Base-by-base conservation (phyloP, 768 basidiomycete species). In the Tylopilus rubrobrunneus region DNA sequence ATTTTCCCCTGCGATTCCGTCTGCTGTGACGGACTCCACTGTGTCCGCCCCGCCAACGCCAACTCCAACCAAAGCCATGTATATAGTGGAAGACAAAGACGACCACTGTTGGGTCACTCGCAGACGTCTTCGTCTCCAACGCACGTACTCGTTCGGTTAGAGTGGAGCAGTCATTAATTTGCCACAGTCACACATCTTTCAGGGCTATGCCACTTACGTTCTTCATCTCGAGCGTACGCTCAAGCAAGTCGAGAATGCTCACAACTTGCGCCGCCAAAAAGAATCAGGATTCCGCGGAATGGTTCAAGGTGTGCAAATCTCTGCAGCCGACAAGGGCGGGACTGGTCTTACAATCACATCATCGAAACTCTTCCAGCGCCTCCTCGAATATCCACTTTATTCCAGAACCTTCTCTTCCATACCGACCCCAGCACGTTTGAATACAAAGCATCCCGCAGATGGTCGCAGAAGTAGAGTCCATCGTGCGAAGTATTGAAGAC, bases 361-460 rank as follows among this genome's bases (percentile, higher is more conserved):
- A 10, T 95, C 92, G 19, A 98, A 98, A 68, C 96, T 97, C 3
- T 97, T 99, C 75, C 96, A 98, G 67, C 84, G 96, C 40, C 77
- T 99, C 33, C 83, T 97, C 67, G 98, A 98, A 70, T 97, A 98
- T 70, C 97, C 97, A 5, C 80, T 99, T 33, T 99, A 45, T 98
- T 98, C 74, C 97, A 99, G 73, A 98, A 97, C 69, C 80, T 98
- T 15, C 83, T 98, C 51, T 98, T 89, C 73, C 92, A 94, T 72
- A 97, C 96, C 17, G 97, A 99, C 62, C 94, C 97, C 2, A 94
- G 92, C 58, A 93, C 95, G 4, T 94, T 88, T 63, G 97, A 99
- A 73, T 99, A 97, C 66, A 99, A 70, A 89, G 87, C 65, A 97
- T 95, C 12, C 75, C 96, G 40, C 87, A 88, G 67, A 96, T 98